Base-by-base conservation (phyloP, 805 yeast genomes). In the Candida endomychidarum region DNA sequence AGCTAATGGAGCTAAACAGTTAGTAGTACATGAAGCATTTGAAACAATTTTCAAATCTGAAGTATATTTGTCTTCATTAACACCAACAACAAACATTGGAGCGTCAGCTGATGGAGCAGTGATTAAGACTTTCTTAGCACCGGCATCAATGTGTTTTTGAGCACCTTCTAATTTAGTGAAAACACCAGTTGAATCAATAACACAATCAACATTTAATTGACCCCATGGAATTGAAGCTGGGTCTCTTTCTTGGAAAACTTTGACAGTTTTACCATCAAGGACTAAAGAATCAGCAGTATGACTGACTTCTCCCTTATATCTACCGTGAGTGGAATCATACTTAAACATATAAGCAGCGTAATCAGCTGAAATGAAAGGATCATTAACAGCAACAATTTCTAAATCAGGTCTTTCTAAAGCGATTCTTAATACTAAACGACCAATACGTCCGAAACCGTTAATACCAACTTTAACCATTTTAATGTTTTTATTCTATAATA, bases 1-100 rank as follows among this genome's bases (percentile, higher is more conserved):
- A 51, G 65, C 65, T 49, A 60, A 59, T 46, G 64, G 63, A 46
- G 65, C 65, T 55, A 60, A 59, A 51, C 65, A 59, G 55, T 60
- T 60, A 50, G 65, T 60, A 52, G 65, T 60, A 55, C 65, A 60
- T 34, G 65, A 60, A 41, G 65, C 65, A 54, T 60, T 60, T 42
- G 65, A 60, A 34, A 60, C 52, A 38, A 60, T 60, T 47, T 49
- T 52, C 43, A 58, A 51, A 52, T 60, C 64, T 38, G 63, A 50
- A 27, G 65, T 58, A 57, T 60, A 60, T 49, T 56, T 51, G 22
- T 60, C 58, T 46, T 55, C 58, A 49, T 60, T 60, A 41, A 60
- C 65, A 50, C 65, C 65, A 23, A 60, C 58, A 47, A 59, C 64
- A 43, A 60, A 60, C 64, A 59, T 60, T 43, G 65, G 65, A 36